Evolutionary conservation across 2,329 filamentous ascomycete species (phyloP), one percentile per base, ranked within the genome.

Genomic region (Trichoderma endophyticum): DNA sequence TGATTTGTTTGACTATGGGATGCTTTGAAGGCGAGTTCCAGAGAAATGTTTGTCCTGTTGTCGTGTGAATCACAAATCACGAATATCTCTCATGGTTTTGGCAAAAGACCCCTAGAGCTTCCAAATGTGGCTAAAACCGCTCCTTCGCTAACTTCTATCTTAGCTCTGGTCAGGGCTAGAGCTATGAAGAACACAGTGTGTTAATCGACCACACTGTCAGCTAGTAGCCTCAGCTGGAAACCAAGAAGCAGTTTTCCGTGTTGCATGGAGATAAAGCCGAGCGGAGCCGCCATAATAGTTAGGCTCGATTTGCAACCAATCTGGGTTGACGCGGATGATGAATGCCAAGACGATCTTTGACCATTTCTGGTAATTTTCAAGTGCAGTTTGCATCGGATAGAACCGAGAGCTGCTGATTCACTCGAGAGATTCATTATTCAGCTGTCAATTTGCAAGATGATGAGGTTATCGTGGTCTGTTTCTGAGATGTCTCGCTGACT

Each of bases 31-130:
- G 26, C 28, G 34, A 8, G 3, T 39, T 26, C 1, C 0, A 0
- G 32, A 62, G 21, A 4, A 1, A 11, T 21, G 21, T 39, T 15
- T 39, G 21, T 57, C 43, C 9, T 28, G 7, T 21, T n/a, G 36
- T 56, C 12, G 24, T 36, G 6, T 39, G 21, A 67, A 36, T 39
- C 51, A 36, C 7, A 21, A 57, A 67, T 66, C 51, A 36, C 18
- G 63, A 67, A 67, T 66, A 67, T 67, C 30, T 57, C 64, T 67
- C 64, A 67, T 15, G 34, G 32, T 12, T 6, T 21, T 57, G 3
- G 61, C 24, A 39, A 39, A 48, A 26, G 24, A 36, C 6, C 63
- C n/a, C 21, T 1, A 12, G 48, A 57, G 15, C 32, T 57, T 39
- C 64, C 64, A 24, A 30, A 57, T 39, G 14, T 8, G 51, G 64